Evolutionary conservation across 176 grass and related monocot genomes (phyloP), one percentile per base, ranked within the genome.

Genomic region (Aegilops bicornis): DNA sequence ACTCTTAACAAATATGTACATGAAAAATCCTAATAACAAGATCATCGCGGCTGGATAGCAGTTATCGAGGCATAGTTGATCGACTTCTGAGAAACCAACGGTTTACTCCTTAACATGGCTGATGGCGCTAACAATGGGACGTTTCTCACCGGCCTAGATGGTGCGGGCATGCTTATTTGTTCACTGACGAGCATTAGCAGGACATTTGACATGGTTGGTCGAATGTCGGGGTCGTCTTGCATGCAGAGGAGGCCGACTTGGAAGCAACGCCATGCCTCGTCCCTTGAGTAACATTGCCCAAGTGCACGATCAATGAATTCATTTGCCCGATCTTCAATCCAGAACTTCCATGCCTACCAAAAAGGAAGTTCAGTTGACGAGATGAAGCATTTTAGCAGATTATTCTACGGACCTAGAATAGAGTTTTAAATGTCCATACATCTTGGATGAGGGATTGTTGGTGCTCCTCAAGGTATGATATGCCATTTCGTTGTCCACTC

Each of bases 181-280:
- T 98, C 93, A 73, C 91, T 96, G 42, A 86, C 88, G 27, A 98
- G 79, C 90, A 94, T 94, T 48, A 94, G 88, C 40, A 92, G 58
- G 13, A 91, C 96, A 12, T 6, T 86, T 27, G 93, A 98, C 91
- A 98, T 98, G 70, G 88, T 92, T 0, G 93, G 96, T 4, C 96
- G 92, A 10, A 89, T 82, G 16, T 96, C 92, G 9, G 90, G 79
- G 79, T 91, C 68, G 45, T 92, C 92, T 81, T 98, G 93, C 78
- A 96, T 86, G 29, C 96, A 98, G 0, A 96, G 88, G 14, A 98
- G 64, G 22, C 88, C 93, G 6, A 96, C 75, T 43, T 94, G 91
- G 81, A 83, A 86, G 88, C 90, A 96, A 20, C 89, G 84, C 86
- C 77, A 84, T 4, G 86, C 91, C 90, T 98, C 96, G 8, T 60